Evolutionary conservation across 2,329 filamentous ascomycete genomes (phyloP), one percentile per base, ranked within the genome.

Genomic region (Diaporthe citrichinensis): DNA sequence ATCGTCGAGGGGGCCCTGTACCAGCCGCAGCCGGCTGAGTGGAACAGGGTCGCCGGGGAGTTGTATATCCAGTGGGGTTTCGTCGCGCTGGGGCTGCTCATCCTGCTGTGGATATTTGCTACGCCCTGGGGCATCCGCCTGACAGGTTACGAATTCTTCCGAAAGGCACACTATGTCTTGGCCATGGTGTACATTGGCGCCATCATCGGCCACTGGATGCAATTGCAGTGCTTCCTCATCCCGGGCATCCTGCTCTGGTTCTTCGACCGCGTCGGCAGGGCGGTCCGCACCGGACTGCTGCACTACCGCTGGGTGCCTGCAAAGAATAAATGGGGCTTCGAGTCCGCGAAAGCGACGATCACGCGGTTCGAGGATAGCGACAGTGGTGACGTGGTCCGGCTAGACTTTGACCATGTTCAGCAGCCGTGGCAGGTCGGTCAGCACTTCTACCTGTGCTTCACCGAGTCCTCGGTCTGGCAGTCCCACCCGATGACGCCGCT

Each of bases 91-190:
- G 85, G 89, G 7, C 82, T 95, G 7, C 83, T 95, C 0, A 86
- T 90, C 0, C 82, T 94, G 20, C 83, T 95, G 1, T 89, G 91
- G 7, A 85, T 94, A 71, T 92, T 91, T 76, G 85, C 82, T 80
- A 82, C 88, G 0, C 86, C 87, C 17, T 87, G 86, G 81, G 92
- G 88, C 0, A 93, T 95, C 74, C 87, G 88, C 12, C 83, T 88
- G 65, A 94, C 92, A 0, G 94, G 94, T 3, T 95, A 96, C 82
- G 94, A 95, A 79, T 92, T 93, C 83, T 95, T 95, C 86, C 89
- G 93, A 76, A 95, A 94, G 81, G 85, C 90, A 0, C 94, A 95
- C 81, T 94, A 94, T 79, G 86, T 95, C 17, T 85, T 95, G 2
- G 94, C 93, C 15, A 91, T 93, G 85, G 82, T 95, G 6, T 96